phyloP scores from a whole-genome alignment of 345 rosid species.

The Turritis glabra region DNA sequence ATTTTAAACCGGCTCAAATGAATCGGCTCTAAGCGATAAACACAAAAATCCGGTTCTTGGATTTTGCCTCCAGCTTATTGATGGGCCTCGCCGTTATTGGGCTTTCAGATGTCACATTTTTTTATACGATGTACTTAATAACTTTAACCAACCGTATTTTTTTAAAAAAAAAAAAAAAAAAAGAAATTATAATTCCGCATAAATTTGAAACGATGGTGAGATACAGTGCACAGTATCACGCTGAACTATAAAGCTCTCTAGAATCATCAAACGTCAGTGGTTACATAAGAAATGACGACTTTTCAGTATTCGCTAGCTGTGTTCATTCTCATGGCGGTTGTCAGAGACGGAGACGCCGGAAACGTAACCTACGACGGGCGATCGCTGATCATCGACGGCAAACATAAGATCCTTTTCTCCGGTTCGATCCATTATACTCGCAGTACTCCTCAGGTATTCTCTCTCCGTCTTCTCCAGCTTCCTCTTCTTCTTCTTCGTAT shows the following conservation, averaged over 20 bases:
- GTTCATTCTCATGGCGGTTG: conserved; percentile 27
- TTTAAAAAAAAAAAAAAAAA: no score
- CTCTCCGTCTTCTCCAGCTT: conserved; percentile 4
- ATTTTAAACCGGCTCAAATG: not conserved
- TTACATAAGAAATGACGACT: conserved; percentile 14
- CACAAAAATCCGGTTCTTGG: not conserved
- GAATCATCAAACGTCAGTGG: not conserved
- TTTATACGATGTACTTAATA: no score
- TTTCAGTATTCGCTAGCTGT: conserved; percentile 4
- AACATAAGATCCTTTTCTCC: conserved; percentile 64
- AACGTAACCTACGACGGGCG: conserved; percentile 58
- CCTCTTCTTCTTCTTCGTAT: not conserved
- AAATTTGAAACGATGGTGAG: conserved; percentile 9
- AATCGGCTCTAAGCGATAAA: not conserved
- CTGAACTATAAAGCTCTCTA: conserved; percentile 13
- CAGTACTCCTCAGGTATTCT: conserved; percentile 62
- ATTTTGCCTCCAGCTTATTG: not conserved
- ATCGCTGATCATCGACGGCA: conserved; percentile 62
- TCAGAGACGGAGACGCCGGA: not conserved
- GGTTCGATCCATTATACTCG: conserved; percentile 92
- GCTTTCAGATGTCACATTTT: not conserved
- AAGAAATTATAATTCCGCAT: no score
- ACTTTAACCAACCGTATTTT: no score
- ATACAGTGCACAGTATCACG: not conserved
- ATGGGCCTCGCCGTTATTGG: conserved; percentile 5